A percentile compares a stretch with the other conserved stretches of the same genome.
These are phyloP conservation scores for Arachnopeziza araneosa DNA, from an alignment of 2,329 filamentous ascomycete species.

Conservation along the genomic window DNA sequence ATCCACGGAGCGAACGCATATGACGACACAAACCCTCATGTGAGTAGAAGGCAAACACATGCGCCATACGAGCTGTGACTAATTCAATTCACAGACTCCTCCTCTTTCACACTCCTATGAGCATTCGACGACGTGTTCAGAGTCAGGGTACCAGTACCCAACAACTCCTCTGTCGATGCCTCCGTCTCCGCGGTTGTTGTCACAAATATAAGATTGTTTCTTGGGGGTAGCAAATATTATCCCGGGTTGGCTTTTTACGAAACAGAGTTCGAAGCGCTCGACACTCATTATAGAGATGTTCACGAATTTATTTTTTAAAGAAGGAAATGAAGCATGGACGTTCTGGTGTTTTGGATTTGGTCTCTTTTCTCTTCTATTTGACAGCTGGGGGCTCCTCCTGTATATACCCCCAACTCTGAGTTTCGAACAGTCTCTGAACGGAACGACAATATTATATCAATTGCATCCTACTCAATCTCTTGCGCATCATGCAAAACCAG, in stretches of 20 bases:
- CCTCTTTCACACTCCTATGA: constrained; percentile 71
- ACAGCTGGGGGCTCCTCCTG: constrained; percentile 3
- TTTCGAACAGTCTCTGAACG: neutral
- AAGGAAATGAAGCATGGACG: constrained; percentile 20
- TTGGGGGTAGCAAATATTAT: constrained; percentile 4
- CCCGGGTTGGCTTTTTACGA: constrained; percentile 5
- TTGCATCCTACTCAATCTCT: neutral
- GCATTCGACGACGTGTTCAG: constrained; percentile 58
- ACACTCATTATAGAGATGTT: constrained; percentile 27
- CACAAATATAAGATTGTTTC: constrained; percentile 22
- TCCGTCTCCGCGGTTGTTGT: constrained; percentile 53
- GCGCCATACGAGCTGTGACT: neutral
- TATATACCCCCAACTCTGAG: constrained; percentile 20
- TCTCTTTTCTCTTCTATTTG: constrained; percentile 6
- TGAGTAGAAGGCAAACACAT: constrained; percentile 46
- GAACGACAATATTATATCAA: neutral
- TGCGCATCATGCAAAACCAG: neutral
- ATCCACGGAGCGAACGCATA: constrained; percentile 48
- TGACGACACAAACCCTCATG: constrained; percentile 65
- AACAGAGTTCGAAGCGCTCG: constrained; percentile 31
- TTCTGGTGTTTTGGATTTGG: constrained; percentile 18
- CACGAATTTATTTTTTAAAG: constrained; percentile 8
- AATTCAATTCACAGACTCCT: constrained; percentile 55
- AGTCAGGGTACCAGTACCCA: constrained; percentile 57
- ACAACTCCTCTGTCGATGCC: constrained; percentile 71